A percentile compares a stretch with the other conserved stretches of the same genome.
Conservation (phyloP, 331 rosid genomes). For the Malus hybrid region DNA sequence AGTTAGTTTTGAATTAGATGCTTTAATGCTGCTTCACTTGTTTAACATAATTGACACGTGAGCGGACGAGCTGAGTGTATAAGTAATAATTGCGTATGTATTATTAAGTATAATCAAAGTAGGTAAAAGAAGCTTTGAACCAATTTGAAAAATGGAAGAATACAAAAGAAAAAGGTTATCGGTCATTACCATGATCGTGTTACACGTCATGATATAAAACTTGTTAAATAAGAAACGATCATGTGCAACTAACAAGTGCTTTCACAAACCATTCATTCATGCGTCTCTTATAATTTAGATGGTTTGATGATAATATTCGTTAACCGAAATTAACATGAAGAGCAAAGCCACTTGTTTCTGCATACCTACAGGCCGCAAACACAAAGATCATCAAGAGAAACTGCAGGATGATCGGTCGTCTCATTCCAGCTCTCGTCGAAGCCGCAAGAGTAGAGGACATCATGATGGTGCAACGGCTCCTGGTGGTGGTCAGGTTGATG, state of each 20-base stretch:
- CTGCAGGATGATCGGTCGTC: conserved; percentile 15
- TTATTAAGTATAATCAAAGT: not conserved
- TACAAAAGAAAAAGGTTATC: not conserved
- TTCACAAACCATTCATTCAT: not conserved
- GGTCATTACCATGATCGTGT: not conserved
- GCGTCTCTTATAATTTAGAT: not conserved
- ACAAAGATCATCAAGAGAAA: conserved; percentile 21
- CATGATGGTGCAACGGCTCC: conserved; percentile 8
- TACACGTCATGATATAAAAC: not conserved
- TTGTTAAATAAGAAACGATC: conserved; percentile 4
- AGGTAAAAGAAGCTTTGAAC: conserved; percentile 5
- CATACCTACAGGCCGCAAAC: conserved; percentile 22
- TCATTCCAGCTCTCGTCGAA: conserved; percentile 10
- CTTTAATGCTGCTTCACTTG: rapidly evolving
- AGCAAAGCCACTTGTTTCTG: conserved; percentile 49
- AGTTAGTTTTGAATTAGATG: not conserved
- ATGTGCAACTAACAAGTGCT: not conserved
- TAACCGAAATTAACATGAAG: conserved; percentile 29
- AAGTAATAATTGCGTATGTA: not conserved
- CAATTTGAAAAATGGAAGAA: not conserved
- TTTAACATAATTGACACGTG: not conserved
- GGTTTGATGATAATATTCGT: not conserved
- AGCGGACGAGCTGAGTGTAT: not conserved
- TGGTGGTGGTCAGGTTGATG: conserved; percentile 17
- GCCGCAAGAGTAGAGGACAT: conserved; percentile 14